These are phyloP conservation scores for Solanum ossicruentum DNA, from an alignment of 257 asterid species.

Conservation along the genomic window DNA sequence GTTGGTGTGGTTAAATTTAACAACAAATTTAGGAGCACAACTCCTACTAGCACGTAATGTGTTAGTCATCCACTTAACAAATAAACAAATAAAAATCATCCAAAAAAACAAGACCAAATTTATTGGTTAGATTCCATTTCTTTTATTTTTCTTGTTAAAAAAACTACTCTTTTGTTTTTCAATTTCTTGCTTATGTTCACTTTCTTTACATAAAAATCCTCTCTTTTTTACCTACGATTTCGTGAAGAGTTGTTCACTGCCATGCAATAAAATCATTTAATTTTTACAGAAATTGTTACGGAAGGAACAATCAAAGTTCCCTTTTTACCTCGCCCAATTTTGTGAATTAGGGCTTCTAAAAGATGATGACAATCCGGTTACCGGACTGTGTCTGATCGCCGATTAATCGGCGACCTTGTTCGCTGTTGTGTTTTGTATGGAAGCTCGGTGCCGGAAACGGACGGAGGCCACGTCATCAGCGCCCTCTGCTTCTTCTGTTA, in stretches of 20 bases:
- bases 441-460: conserved; percentile 99
- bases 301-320: conserved; percentile 7
- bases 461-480: conserved; percentile 99
- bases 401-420: conserved; percentile 84
- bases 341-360: conserved; percentile 23
- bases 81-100: background rate
- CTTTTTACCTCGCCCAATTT: conserved; percentile 1
- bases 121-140: background rate
- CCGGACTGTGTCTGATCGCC: conserved; percentile 59
- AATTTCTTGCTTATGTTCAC: background rate
- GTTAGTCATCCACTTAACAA: background rate
- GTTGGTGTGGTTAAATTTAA: background rate
- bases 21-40: background rate
- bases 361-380: conserved; percentile 29
- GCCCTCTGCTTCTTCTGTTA: conserved; percentile 31
- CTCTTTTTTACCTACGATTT: background rate
- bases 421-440: conserved; percentile 76
- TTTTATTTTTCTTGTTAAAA: background rate
- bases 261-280: background rate
- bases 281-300: background rate
- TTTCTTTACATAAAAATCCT: background rate
- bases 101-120: background rate
- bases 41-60: background rate
- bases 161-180: background rate
- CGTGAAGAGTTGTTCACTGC: background rate